Conservation (phyloP, 2,329 filamentous ascomycete genomes). For the Thielaviopsis populi region DNA sequence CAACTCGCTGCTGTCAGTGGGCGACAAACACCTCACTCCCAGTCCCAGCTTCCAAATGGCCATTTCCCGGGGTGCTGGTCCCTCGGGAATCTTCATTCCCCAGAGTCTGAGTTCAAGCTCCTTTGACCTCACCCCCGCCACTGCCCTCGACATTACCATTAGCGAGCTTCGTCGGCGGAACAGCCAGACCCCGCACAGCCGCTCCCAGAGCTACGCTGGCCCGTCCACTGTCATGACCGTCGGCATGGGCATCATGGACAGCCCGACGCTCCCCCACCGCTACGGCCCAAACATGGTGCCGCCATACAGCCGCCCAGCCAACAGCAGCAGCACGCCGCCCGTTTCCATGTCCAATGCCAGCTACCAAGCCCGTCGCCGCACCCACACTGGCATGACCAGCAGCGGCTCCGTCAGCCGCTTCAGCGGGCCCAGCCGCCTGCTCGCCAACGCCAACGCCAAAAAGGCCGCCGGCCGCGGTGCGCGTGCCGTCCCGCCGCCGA, state of each 20-base stretch:
- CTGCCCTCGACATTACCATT: slow-evolving; percentile 29
- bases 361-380: slow-evolving; percentile 5
- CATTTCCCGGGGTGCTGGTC: slow-evolving; percentile 15
- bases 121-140: slow-evolving; percentile 17
- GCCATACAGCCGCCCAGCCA: neutral
- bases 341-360: slow-evolving; percentile 7
- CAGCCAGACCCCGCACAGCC: slow-evolving; percentile 33
- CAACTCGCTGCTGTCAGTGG: slow-evolving; percentile 2
- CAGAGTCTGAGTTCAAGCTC: slow-evolving; percentile 13
- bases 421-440: neutral
- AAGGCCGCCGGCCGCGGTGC: neutral
- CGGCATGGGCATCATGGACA: slow-evolving; percentile 25
- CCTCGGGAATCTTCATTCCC: slow-evolving; percentile 15
- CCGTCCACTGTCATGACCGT: slow-evolving; percentile 1
- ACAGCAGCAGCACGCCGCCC: neutral
- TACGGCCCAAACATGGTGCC: neutral
- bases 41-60: slow-evolving; percentile 16
- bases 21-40: neutral
- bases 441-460: neutral
- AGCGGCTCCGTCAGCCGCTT: slow-evolving; percentile 10
- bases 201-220: slow-evolving; percentile 23
- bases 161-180: slow-evolving; percentile 43
- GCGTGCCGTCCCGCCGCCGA: neutral
- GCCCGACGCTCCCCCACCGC: slow-evolving; percentile 18
- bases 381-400: slow-evolving; percentile 11